phyloP scores from a whole-genome alignment of 2,329 filamentous ascomycete genomes.

The Neofusicoccum ribis region DNA sequence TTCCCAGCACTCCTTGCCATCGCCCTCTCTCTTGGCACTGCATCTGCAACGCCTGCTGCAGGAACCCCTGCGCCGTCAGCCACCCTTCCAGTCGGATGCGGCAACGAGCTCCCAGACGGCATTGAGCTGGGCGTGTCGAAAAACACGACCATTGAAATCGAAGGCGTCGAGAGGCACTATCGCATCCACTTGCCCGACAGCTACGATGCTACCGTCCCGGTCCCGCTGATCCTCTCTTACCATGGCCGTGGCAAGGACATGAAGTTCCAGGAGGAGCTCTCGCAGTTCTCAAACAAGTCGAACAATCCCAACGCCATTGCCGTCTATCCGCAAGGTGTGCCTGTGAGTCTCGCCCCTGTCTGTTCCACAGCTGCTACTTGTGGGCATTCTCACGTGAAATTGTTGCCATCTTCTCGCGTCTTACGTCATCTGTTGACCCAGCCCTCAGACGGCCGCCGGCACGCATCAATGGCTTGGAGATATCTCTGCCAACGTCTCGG shows the following conservation, averaged over 20 bases:
- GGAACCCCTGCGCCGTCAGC: neutral
- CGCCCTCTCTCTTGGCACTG: neutral
- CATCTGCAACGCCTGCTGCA: neutral
- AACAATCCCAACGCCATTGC: constrained; percentile 48
- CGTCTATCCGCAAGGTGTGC: constrained; percentile 47
- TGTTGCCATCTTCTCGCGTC: no score
- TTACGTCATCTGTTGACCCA: neutral
- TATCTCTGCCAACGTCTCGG: constrained; percentile 32
- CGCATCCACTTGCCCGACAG: constrained; percentile 40
- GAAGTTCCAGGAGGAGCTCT: constrained; percentile 42
- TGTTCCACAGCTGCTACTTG: neutral
- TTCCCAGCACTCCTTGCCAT: neutral
- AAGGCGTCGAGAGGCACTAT: constrained; percentile 35
- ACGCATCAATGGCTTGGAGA: constrained; percentile 44
- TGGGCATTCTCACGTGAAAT: neutral
- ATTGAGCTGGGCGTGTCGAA: constrained; percentile 28
- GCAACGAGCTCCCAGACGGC: constrained; percentile 26
- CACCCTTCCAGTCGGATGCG: constrained; percentile 18
- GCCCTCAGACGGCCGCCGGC: constrained; percentile 16
- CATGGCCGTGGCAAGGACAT: constrained; percentile 45
- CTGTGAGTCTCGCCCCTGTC: constrained; percentile 25
- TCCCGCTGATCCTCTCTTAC: constrained; percentile 51
- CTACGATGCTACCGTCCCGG: constrained; percentile 40
- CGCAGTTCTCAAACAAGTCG: constrained; percentile 47
- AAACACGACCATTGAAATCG: constrained; percentile 30